phyloP scores from a whole-genome alignment of 495 filamentous ascomycete species.

The Daldinia loculata region DNA sequence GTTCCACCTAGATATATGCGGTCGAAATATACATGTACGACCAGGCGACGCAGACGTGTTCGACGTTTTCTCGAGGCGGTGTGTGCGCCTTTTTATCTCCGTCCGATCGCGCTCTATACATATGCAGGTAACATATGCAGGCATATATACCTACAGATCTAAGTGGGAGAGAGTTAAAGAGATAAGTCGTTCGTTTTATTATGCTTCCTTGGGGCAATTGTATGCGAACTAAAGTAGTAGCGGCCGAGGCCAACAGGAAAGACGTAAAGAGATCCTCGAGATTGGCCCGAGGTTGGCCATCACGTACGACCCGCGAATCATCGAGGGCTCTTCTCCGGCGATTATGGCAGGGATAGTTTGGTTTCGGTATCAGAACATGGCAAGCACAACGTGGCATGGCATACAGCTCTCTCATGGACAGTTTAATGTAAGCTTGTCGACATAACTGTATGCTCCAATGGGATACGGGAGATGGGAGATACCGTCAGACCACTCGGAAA shows the following conservation, averaged over 20 bases:
- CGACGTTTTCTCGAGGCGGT: slow-evolving; percentile 1
- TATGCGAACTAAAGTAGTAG: not conserved
- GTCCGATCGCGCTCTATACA: not conserved
- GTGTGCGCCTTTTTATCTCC: not conserved
- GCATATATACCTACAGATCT: not conserved
- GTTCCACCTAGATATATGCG: slow-evolving; percentile 2
- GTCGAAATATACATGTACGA: not conserved
- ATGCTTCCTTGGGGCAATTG: not conserved
- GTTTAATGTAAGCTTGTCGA: not conserved
- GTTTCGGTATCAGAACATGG: not conserved
- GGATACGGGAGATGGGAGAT: not conserved
- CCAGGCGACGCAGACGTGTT: not conserved
- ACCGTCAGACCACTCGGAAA: not conserved
- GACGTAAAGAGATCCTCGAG: not conserved
- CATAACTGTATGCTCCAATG: not conserved
- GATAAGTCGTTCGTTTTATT: not conserved
- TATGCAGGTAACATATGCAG: too few relatives aligned
- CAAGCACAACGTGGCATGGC: not conserved
- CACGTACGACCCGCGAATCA: not conserved
- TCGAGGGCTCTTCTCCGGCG: not conserved
- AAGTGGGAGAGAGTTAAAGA: not conserved
- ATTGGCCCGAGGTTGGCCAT: not conserved
- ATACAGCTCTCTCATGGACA: not conserved
- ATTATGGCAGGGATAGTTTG: not conserved
- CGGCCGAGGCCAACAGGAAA: not conserved